Conservation (phyloP, 23 red algal genomes). For the Gracilaria gracilis region DNA sequence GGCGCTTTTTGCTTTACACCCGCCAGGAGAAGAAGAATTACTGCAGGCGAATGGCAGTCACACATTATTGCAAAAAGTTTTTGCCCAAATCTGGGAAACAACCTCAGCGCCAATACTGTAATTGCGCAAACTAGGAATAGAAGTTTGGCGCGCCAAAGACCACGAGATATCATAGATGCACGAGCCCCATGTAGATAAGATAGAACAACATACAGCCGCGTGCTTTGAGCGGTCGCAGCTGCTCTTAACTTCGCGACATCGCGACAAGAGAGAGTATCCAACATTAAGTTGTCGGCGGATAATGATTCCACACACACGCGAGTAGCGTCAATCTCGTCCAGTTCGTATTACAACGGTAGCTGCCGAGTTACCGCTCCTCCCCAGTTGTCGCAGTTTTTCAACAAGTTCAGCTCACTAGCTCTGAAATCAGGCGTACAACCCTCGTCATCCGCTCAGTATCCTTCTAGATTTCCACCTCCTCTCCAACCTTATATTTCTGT, state of each 20-base stretch:
- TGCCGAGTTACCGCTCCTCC: too few species aligned
- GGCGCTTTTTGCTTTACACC: neutral
- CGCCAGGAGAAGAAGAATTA: neutral
- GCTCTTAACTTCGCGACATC: neutral
- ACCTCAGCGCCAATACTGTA: neutral
- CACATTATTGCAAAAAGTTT: slow-evolving; percentile 9
- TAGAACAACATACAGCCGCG: neutral
- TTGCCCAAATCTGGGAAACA: neutral
- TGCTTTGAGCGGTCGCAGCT: neutral
- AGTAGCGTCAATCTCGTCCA: neutral
- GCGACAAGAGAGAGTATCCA: neutral
- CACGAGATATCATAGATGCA: neutral
- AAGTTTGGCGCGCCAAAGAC: neutral
- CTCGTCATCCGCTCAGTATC: neutral
- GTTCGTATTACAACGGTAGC: neutral
- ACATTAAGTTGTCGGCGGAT: neutral
- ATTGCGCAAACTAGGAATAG: neutral
- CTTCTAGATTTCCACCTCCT: neutral
- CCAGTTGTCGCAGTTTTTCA: too few species aligned
- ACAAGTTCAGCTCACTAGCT: neutral
- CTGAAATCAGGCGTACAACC: neutral
- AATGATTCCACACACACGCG: neutral
- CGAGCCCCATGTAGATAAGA: too few species aligned
- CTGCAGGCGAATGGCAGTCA: neutral
- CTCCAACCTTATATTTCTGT: neutral